Percentiles rank a stretch among this genome's conserved stretches.
Evolutionary conservation across 768 basidiomycete genomes (phyloP).

Genomic region (Panus rudis): DNA sequence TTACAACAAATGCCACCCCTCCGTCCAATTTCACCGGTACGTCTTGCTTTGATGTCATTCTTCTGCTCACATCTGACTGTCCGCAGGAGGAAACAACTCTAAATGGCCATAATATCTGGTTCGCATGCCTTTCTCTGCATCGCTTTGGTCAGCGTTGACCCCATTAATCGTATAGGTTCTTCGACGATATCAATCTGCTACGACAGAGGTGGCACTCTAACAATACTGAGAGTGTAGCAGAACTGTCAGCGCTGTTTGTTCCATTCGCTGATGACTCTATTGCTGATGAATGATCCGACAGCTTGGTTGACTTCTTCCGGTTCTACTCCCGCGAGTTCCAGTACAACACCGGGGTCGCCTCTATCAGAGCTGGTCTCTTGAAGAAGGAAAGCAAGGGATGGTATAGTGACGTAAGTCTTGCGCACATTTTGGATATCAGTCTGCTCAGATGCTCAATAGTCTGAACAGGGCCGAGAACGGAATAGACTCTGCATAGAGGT

Average conservation of each 20-base stretch:
- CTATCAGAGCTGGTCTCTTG: constrained; percentile 81
- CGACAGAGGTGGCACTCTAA: constrained; percentile 91
- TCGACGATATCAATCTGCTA: constrained; percentile 92
- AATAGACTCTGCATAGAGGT: constrained; percentile 97
- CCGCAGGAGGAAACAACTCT: constrained; percentile 73
- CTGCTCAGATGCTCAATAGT: background rate
- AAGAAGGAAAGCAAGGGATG: constrained; percentile 93
- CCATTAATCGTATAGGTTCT: constrained; percentile 59
- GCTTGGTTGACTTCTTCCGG: constrained; percentile 95
- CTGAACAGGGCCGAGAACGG: constrained; percentile 50
- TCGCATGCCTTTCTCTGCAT: constrained; percentile 7
- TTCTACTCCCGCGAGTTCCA: constrained; percentile 92
- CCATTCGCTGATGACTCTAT: constrained; percentile 3
- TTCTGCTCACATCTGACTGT: constrained; percentile 8
- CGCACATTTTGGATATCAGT: background rate
- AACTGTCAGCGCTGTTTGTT: constrained; percentile 49
- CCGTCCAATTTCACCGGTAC: constrained; percentile 74
- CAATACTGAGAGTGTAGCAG: constrained; percentile 88
- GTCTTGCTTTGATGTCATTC: constrained; percentile 12
- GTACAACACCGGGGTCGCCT: constrained; percentile 87
- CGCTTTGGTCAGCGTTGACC: constrained; percentile 5
- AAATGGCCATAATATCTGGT: constrained; percentile 80
- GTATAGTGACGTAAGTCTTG: constrained; percentile 76
- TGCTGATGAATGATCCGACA: constrained; percentile 22
- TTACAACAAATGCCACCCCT: constrained; percentile 91